A percentile compares a stretch with the other conserved stretches of the same genome.
phyloP scores from a whole-genome alignment of 345 rosid genomes.

The Linum tenue region DNA sequence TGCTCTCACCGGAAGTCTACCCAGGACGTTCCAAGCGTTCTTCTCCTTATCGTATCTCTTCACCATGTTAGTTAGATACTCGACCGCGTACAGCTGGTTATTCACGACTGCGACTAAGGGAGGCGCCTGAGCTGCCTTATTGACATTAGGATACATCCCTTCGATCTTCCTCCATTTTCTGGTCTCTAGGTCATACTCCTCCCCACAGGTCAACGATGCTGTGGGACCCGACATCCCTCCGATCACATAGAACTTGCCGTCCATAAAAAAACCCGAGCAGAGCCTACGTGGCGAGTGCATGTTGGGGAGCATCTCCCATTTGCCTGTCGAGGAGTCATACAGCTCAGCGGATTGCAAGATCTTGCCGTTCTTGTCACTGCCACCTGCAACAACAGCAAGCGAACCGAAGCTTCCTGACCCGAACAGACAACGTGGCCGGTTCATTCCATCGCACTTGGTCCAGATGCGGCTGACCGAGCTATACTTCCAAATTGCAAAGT shows the following conservation, averaged over 20 bases:
- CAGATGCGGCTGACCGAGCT: slow-evolving; percentile 21
- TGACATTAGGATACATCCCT: slow-evolving; percentile 16
- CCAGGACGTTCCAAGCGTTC: slow-evolving; percentile 32
- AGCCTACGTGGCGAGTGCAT: slow-evolving; percentile 34
- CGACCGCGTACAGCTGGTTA: slow-evolving; percentile 34
- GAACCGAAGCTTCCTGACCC: slow-evolving; percentile 38
- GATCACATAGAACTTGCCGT: slow-evolving; percentile 34
- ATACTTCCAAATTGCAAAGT: slow-evolving; percentile 34
- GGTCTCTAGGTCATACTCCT: slow-evolving; percentile 34
- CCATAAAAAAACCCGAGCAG: slow-evolving; percentile 42
- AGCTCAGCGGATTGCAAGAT: slow-evolving; percentile 33
- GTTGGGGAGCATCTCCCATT: slow-evolving; percentile 29
- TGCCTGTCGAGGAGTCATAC: slow-evolving; percentile 26
- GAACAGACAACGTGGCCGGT: slow-evolving; percentile 32
- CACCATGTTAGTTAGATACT: slow-evolving; percentile 32
- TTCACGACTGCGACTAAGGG: slow-evolving; percentile 40
- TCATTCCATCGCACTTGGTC: slow-evolving; percentile 31
- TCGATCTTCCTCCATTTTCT: slow-evolving; percentile 34
- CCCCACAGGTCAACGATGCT: slow-evolving; percentile 29
- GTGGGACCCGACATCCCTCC: slow-evolving; percentile 34
- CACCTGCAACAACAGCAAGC: slow-evolving; percentile 37
- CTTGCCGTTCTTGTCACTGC: slow-evolving; percentile 27
- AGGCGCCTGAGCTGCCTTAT: slow-evolving; percentile 32
- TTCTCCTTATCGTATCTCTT: slow-evolving; percentile 31
- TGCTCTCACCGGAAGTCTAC: slow-evolving; percentile 30